Conservation (phyloP, 2,329 filamentous ascomycete species). For the Penicillium sp. region DNA sequence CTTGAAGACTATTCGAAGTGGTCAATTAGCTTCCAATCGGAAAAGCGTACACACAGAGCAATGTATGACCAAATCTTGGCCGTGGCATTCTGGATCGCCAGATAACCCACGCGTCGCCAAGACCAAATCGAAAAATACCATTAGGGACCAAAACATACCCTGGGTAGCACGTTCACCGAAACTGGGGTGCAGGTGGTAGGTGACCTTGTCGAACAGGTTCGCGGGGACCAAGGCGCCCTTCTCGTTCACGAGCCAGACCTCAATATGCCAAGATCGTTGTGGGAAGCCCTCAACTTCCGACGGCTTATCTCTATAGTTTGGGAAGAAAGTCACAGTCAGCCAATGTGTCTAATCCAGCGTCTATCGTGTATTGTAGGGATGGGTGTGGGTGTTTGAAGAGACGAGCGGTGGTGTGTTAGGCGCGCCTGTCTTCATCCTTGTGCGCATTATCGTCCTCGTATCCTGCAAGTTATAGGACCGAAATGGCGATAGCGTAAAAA, state of each 20-base stretch:
- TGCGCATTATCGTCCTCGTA: not conserved
- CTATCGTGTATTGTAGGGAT: not conserved
- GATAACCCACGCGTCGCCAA: not conserved
- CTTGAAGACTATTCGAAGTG: no score
- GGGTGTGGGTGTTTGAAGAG: not conserved
- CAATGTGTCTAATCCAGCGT: not conserved
- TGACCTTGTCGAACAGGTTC: no score
- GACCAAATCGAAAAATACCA: not conserved
- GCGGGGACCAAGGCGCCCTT: no score
- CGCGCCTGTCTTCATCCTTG: not conserved
- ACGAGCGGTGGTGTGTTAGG: not conserved
- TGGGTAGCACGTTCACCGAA: no score
- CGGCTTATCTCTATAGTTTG: constrained; percentile 59
- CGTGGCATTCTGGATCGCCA: not conserved
- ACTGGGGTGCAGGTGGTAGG: no score
- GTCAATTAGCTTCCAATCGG: no score
- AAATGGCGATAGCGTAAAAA: not conserved
- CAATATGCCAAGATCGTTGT: no score
- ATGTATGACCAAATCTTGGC: not conserved
- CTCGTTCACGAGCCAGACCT: no score
- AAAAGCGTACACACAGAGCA: not conserved
- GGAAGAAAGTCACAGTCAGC: constrained; percentile 5
- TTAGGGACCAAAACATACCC: no score
- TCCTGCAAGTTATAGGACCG: not conserved
- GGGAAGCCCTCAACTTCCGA: no score